Conservation (phyloP, 2,329 filamentous ascomycete genomes). For the Hymenoscyphus fraxineus region DNA sequence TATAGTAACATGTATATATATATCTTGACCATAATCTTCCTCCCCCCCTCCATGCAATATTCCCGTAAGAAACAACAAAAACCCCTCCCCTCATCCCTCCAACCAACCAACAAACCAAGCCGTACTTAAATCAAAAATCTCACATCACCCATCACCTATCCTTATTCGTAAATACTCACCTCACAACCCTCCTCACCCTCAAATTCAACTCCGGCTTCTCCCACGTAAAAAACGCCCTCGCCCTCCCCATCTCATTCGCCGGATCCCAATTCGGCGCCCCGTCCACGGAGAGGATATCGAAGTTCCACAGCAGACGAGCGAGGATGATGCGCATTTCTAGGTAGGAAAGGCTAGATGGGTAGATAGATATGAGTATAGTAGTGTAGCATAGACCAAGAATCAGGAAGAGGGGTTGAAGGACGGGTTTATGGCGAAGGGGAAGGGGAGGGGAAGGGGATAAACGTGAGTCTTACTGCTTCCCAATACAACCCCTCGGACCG, state of each 20-base stretch:
- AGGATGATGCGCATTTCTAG: constrained; percentile 25
- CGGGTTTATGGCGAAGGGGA: background rate
- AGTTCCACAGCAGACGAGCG: constrained; percentile 23
- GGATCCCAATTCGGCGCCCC: constrained; percentile 20
- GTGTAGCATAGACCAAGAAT: too few relatives aligned
- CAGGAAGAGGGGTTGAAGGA: background rate
- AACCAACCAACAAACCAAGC: too few relatives aligned
- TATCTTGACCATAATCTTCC: too few relatives aligned
- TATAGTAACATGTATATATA: too few relatives aligned
- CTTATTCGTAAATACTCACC: background rate
- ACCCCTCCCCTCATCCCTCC: too few relatives aligned
- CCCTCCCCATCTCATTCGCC: constrained; percentile 16
- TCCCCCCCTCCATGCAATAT: too few relatives aligned
- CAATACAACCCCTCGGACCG: constrained; percentile 23
- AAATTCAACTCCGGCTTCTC: constrained; percentile 20
- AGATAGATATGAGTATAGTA: too few relatives aligned
- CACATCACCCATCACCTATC: background rate
- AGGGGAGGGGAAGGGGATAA: background rate
- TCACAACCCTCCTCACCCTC: constrained; percentile 9
- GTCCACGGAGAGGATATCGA: constrained; percentile 19
- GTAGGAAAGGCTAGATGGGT: constrained; percentile 24
- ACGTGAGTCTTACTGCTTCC: constrained; percentile 21
- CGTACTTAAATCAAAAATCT: background rate
- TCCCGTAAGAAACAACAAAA: too few relatives aligned
- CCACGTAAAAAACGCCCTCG: constrained; percentile 18